Evolutionary conservation across 768 basidiomycete genomes (phyloP), one percentile per base, ranked within the genome.

Genomic region (Daedaleopsis sinensis): DNA sequence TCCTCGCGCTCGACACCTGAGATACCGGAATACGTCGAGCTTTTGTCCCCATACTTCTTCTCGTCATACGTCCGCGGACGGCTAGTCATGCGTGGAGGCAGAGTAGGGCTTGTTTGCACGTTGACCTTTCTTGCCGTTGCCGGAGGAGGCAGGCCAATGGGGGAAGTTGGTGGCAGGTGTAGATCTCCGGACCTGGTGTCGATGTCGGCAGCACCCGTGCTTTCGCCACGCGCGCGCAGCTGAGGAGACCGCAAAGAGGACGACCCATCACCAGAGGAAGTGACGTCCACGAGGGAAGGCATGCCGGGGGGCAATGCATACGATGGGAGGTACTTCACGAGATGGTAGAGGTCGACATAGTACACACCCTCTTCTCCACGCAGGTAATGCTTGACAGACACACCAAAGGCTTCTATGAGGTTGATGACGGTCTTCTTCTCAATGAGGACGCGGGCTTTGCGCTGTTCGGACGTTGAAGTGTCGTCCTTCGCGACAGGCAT

Each of bases 381-480:
- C 18, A 89, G 74, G 68, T 89, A 90, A 70, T 89, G 89, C 71
- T 90, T 90, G 18, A 87, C 76, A 3, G 89, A 80, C 39, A 89
- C 84, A 2, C 80, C 79, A 62, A 81, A 90, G 1, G 86, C 88
- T 70, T 88, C 87, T 18, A 88, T 69, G 13, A 90, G 78, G 68
- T 89, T 89, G 62, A 91, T 80, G 0, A 81, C 78, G 0, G 88
- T 82, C 75, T 89, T 90, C 70, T 87, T 89, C 70, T 90, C 88
- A 52, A 91, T 70, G 54, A 89, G 68, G 0, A 78, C 72, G 12
- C 83, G 80, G 3, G 82, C 76, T 61, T 73, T 84, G 77, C 57
- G 80, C 52, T 77, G 71, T 15, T 71, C 74, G 16, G 50, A 44
- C 15, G 68, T 42, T 12, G 58, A 57, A 35, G 53, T 51, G 44